Conservation (phyloP, 208 protist species). For the Acanthamoeba healyi region DNA sequence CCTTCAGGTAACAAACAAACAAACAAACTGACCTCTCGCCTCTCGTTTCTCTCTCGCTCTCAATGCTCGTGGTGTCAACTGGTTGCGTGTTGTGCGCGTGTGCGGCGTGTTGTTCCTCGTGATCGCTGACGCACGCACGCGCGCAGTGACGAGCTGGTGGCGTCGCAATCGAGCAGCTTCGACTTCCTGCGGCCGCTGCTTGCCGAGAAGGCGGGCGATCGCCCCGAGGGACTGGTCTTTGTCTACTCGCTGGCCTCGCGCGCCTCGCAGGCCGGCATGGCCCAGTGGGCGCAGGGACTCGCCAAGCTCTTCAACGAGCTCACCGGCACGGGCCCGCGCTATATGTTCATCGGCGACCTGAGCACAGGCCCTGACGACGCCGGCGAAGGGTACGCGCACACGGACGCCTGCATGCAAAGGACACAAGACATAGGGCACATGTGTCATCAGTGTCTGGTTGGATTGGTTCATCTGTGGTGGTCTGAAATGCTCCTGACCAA, state of each 20-base stretch:
- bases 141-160: not conserved
- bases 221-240: not conserved
- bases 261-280: not conserved
- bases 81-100: no score
- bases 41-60: not conserved
- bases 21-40: no score
- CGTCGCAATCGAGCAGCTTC: not conserved
- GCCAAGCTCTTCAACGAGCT: not conserved
- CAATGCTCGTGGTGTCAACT: no score
- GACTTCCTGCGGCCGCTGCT: not conserved
- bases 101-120: no score
- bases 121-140: no score
- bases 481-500: no score
- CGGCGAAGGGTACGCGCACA: not conserved
- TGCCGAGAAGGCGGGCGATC: not conserved
- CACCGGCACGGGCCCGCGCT: not conserved
- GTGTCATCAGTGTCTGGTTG: no score
- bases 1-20: no score
- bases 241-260: slow-evolving; percentile 7
- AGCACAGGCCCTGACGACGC: not conserved
- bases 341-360: slow-evolving; percentile 19
- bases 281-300: not conserved
- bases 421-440: no score
- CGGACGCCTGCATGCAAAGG: no score
- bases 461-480: no score